phyloP scores from a whole-genome alignment of 257 asterid genomes.

The Nicotiana obtusifolia region DNA sequence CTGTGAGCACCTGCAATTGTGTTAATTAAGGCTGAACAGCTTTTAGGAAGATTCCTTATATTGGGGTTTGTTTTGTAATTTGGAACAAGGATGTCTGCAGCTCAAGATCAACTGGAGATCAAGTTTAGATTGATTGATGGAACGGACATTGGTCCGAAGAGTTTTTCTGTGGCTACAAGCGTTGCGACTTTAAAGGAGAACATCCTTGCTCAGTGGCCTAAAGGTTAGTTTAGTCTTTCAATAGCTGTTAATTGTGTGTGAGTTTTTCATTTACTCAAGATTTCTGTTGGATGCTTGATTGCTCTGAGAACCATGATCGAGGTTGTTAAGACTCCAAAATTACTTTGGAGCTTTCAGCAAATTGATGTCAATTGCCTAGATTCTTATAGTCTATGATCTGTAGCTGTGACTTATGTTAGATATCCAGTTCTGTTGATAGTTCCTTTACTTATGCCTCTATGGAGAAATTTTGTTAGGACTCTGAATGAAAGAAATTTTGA shows the following conservation, averaged over 20 bases:
- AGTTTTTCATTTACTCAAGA: neutral
- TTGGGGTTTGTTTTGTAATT: conserved; percentile 18
- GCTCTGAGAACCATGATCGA: neutral
- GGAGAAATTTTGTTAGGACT: neutral
- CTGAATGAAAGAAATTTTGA: neutral
- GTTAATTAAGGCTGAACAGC: neutral
- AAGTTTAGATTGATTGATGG: conserved; percentile 89
- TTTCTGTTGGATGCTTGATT: neutral
- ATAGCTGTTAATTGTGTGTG: neutral
- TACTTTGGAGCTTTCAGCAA: neutral
- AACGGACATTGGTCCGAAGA: conserved; percentile 79
- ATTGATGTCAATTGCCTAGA: neutral
- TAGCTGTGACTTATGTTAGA: neutral
- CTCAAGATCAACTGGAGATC: conserved; percentile 83
- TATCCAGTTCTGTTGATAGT: neutral
- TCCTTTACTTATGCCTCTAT: neutral
- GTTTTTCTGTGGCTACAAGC: conserved; percentile 59
- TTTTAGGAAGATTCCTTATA: conserved; percentile 24
- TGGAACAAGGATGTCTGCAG: conserved; percentile 42
- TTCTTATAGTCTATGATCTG: neutral
- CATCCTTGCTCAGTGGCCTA: conserved; percentile 86
- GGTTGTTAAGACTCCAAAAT: neutral
- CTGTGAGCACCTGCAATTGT: neutral
- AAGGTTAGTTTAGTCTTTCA: conserved; percentile 45
- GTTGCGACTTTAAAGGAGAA: conserved; percentile 78